Conservation (phyloP, 2,329 filamentous ascomycete species). For the Dissoconium aciculare region DNA sequence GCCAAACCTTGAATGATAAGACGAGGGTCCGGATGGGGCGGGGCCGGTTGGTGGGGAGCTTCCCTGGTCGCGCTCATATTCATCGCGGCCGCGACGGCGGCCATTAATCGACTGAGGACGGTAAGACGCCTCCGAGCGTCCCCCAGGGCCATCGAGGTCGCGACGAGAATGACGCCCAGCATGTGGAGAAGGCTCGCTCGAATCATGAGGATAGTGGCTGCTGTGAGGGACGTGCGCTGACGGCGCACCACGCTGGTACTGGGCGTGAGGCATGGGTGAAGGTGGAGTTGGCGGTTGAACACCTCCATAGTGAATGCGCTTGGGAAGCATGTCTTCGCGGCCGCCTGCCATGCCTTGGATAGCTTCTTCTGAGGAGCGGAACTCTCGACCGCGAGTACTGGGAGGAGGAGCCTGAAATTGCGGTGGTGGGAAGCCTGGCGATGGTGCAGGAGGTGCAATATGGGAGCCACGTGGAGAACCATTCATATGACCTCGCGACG, state of each 20-base stretch:
- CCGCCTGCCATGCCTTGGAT: conserved; percentile 81
- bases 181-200: conserved; percentile 20
- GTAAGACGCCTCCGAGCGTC: no score
- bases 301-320: conserved; percentile 87
- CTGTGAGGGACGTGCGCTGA: conserved; percentile 9
- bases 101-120: conserved; percentile 39
- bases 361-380: conserved; percentile 89
- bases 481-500: conserved; percentile 38
- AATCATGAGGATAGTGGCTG: conserved; percentile 12
- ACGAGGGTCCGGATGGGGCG: background rate
- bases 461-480: conserved; percentile 51
- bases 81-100: conserved; percentile 65
- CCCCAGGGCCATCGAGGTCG: conserved; percentile 16
- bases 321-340: conserved; percentile 80
- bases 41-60: conserved; percentile 50
- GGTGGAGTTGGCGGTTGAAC: conserved; percentile 88
- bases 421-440: conserved; percentile 51
- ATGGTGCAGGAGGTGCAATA: conserved; percentile 55
- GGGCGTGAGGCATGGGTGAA: conserved; percentile 47
- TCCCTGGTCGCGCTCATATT: conserved; percentile 78
- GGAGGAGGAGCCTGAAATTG: conserved; percentile 35
- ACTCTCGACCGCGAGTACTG: conserved; percentile 56
- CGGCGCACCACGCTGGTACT: conserved; percentile 5
- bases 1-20: no score
- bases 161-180: conserved; percentile 9